These are phyloP conservation scores for Conringia planisiliqua DNA, from an alignment of 345 rosid genomes.

Conservation along the genomic window DNA sequence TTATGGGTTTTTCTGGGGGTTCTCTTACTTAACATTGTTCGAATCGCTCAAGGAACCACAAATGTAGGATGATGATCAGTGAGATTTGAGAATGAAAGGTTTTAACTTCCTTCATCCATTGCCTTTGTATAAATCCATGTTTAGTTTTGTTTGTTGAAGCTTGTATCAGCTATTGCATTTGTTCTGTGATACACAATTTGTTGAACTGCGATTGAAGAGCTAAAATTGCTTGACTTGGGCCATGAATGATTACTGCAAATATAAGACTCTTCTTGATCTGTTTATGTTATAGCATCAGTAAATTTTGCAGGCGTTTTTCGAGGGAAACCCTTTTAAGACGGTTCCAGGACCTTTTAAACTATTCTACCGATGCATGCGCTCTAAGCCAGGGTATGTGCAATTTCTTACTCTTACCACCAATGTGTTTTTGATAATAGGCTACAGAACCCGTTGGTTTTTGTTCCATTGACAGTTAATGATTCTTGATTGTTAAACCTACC, in stretches of 20 bases:
- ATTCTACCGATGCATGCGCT: constrained; percentile 91
- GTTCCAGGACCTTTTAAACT: constrained; percentile 97
- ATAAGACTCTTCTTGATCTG: too few species aligned
- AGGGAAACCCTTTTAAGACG: constrained; percentile 96
- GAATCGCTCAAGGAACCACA: background rate
- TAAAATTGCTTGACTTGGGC: background rate
- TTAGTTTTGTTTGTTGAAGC: background rate
- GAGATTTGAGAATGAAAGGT: background rate
- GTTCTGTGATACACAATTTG: background rate
- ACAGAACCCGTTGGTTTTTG: background rate
- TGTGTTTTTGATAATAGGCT: background rate
- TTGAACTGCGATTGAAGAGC: background rate
- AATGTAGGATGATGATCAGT: background rate
- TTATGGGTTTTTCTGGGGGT: constrained; percentile 3
- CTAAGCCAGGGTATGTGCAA: constrained; percentile 83
- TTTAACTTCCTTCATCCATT: background rate
- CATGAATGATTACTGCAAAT: too few species aligned
- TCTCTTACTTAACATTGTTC: background rate
- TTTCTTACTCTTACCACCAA: background rate
- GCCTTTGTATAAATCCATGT: background rate
- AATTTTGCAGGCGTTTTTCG: constrained; percentile 74
- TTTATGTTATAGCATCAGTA: background rate
- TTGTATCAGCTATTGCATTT: background rate
- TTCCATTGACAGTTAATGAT: constrained; percentile 1
- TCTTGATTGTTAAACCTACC: background rate